These are phyloP conservation scores for Anethum foeniculum DNA, from an alignment of 140 eudicot genomes.

Conservation along the genomic window DNA sequence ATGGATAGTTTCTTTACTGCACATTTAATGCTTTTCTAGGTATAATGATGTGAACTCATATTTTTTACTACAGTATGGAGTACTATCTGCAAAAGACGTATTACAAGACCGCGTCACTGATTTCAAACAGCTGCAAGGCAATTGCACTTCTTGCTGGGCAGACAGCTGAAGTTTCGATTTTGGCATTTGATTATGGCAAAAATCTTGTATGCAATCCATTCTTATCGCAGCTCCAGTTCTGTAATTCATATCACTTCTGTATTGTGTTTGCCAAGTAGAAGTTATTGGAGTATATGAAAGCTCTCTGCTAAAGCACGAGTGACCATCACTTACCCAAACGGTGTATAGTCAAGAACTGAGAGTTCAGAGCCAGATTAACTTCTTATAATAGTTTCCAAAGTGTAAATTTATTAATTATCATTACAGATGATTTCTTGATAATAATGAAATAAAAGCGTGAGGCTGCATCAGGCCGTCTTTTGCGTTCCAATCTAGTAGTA, in stretches of 20 bases:
- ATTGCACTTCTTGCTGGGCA: conserved; percentile 95
- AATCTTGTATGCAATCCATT: conserved; percentile 55
- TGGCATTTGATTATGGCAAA: conserved; percentile 90
- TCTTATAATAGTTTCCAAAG: background rate
- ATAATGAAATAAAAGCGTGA: background rate
- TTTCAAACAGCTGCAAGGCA: conserved; percentile 92
- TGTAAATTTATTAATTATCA: background rate
- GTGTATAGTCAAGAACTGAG: background rate
- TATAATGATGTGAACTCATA: background rate
- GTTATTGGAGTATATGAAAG: background rate
- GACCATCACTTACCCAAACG: background rate
- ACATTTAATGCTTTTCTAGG: background rate
- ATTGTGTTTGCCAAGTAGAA: conserved; percentile 1
- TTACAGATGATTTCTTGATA: background rate
- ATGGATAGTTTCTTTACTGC: background rate
- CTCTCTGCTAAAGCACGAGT: background rate
- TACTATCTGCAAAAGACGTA: conserved; percentile 92
- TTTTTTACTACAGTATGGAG: conserved; percentile 65
- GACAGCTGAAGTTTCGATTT: conserved; percentile 73
- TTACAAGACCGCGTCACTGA: conserved; percentile 89
- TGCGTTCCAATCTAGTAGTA: background rate
- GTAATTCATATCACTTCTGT: background rate
- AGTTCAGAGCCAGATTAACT: background rate
- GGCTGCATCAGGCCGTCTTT: background rate
- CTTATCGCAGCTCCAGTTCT: background rate